Base-by-base conservation (phyloP, 2,329 filamentous ascomycete genomes). In the Microsporum audouinii region DNA sequence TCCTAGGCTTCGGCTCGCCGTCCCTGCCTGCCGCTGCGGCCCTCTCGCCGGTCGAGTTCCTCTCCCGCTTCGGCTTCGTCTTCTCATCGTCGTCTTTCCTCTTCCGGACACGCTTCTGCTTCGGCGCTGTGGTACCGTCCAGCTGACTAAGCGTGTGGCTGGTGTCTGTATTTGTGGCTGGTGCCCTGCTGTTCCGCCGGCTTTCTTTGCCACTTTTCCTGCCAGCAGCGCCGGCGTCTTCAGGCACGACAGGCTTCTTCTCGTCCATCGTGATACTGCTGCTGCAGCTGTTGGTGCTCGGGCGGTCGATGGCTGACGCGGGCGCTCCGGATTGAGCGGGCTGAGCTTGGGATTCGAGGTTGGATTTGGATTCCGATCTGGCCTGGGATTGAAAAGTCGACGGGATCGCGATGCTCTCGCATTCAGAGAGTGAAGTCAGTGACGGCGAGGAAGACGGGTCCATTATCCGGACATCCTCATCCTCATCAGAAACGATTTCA, bases 51-150 rank as follows among this genome's bases (percentile, higher is more conserved):
- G 43, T 59, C 34, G 57, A 47, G 14, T 34, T 51, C 10, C 10
- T 33, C 14, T 65, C 64, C 34, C 62, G 60, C 43, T 63, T 65
- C 27, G 53, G n/a, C 36, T 59, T 61, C 33, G 59, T 53, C 34
- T 57, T 51, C 58, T 65, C 62, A 10, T 71, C 68, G 63, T 73
- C 71, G 63, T 76, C 71, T 71, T 76, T 73, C 71, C 76, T 74
- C 61, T 73, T 72, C 68, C 74, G 73, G 67, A 73, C 65, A 67
- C 65, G 64, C 66, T 65, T 60, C 62, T 62, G 53, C 60, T 66
- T 64, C 60, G 63, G 60, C 60, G 51, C 58, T 63, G 63, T 62
- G 67, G 65, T 63, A n/a, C 14, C 7, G 17, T 55, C 49, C n/a
- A 62, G 61, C 57, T 60, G 61, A 61, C 65, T 66, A 34, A 59